Conservation (phyloP, 2,329 filamentous ascomycete species). For the Didymella segeticola region DNA sequence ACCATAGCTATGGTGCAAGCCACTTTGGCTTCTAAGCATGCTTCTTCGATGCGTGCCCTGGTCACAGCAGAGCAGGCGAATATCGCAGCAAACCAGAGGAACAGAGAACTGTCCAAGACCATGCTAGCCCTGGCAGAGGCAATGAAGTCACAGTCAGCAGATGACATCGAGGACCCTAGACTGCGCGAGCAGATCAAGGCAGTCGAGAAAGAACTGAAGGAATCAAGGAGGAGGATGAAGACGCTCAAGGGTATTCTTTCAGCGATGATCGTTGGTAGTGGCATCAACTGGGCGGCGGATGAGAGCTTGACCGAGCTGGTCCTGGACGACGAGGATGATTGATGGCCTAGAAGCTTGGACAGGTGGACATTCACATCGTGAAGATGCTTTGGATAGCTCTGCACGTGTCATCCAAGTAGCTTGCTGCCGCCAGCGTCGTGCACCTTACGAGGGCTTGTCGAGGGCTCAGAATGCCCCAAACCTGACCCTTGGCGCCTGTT, state of each 20-base stretch:
- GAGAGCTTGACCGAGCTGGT: slow-evolving; percentile 72
- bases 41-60: slow-evolving; percentile 60
- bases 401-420: background rate
- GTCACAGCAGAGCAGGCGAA: slow-evolving; percentile 65
- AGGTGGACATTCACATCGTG: background rate
- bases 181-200: slow-evolving; percentile 63
- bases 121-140: slow-evolving; percentile 69
- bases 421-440: background rate
- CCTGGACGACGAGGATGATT: slow-evolving; percentile 66
- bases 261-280: slow-evolving; percentile 80
- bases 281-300: slow-evolving; percentile 80
- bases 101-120: slow-evolving; percentile 67
- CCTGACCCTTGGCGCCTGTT: background rate
- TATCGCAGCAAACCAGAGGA: slow-evolving; percentile 63
- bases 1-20: slow-evolving; percentile 68
- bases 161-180: slow-evolving; percentile 61
- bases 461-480: background rate
- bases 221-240: slow-evolving; percentile 71
- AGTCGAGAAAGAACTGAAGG: slow-evolving; percentile 66
- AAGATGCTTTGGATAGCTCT: no score
- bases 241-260: slow-evolving; percentile 81
- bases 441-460: background rate
- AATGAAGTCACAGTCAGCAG: slow-evolving; percentile 59
- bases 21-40: slow-evolving; percentile 62
- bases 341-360: background rate